These are phyloP conservation scores for Didymella exigua DNA, from an alignment of 2,329 filamentous ascomycete species.

Conservation along the genomic window DNA sequence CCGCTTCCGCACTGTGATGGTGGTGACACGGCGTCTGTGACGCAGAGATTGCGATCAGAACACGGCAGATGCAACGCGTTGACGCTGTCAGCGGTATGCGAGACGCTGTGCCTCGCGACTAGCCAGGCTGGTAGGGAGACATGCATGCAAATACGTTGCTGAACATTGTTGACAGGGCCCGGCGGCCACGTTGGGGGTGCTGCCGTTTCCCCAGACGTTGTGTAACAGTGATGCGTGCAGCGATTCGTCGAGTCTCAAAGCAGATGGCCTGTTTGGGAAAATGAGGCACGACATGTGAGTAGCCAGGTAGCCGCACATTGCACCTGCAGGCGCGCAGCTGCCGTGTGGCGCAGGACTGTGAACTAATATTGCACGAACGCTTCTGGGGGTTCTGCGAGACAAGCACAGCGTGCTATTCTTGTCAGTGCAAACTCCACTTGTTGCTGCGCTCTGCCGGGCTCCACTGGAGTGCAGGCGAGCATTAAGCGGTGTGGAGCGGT, in stretches of 20 bases:
- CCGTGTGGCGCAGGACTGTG: slow-evolving; percentile 2
- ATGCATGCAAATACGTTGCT: slow-evolving; percentile 5
- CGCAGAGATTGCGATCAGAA: slow-evolving; percentile 9
- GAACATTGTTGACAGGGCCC: background rate
- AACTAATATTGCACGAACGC: slow-evolving; percentile 10
- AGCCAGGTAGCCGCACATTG: slow-evolving; percentile 9
- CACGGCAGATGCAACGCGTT: slow-evolving; percentile 4
- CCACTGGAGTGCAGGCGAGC: background rate
- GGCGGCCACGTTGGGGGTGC: background rate
- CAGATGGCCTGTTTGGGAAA: background rate
- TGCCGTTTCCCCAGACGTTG: slow-evolving; percentile 19
- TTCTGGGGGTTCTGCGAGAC: background rate
- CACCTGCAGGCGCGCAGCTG: background rate
- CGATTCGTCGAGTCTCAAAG: slow-evolving; percentile 4
- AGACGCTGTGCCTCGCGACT: slow-evolving; percentile 4
- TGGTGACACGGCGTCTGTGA: slow-evolving; percentile 5
- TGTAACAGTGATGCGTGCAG: slow-evolving; percentile 15
- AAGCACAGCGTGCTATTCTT: slow-evolving; percentile 1
- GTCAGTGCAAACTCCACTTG: background rate
- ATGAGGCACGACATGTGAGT: background rate
- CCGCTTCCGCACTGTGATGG: slow-evolving; percentile 10
- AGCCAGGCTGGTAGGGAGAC: background rate
- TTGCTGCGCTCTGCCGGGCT: background rate
- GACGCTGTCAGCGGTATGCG: slow-evolving; percentile 9
- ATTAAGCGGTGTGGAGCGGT: slow-evolving; percentile 19